phyloP scores from a whole-genome alignment of 2,329 filamentous ascomycete species.

The Alternaria sp. region DNA sequence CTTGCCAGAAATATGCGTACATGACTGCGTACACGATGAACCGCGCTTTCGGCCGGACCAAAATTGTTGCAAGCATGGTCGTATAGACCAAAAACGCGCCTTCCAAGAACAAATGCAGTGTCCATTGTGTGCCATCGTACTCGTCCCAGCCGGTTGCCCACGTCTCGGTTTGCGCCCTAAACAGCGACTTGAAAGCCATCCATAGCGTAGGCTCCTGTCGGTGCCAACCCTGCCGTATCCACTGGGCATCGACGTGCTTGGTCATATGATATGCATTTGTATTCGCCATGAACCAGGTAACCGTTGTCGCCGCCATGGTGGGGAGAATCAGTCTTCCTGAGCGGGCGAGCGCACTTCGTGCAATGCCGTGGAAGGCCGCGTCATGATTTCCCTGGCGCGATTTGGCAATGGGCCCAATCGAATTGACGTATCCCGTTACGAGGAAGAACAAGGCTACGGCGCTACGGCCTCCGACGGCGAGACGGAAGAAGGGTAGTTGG shows the following conservation, averaged over 20 bases:
- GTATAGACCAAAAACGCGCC: slow-evolving; percentile 55
- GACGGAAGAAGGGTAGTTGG: slow-evolving; percentile 67
- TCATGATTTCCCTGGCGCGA: slow-evolving; percentile 64
- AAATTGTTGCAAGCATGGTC: slow-evolving; percentile 53
- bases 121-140: slow-evolving; percentile 57
- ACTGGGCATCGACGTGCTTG: slow-evolving; percentile 66
- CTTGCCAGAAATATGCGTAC: slow-evolving; percentile 54
- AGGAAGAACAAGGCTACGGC: slow-evolving; percentile 53
- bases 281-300: slow-evolving; percentile 65
- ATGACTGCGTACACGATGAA: slow-evolving; percentile 49
- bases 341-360: slow-evolving; percentile 66
- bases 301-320: slow-evolving; percentile 62
- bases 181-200: slow-evolving; percentile 43
- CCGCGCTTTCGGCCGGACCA: slow-evolving; percentile 51
- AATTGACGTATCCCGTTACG: slow-evolving; percentile 72
- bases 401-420: slow-evolving; percentile 67
- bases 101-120: slow-evolving; percentile 54
- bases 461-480: slow-evolving; percentile 62
- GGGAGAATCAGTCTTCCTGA: slow-evolving; percentile 67
- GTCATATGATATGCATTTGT: slow-evolving; percentile 66
- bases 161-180: slow-evolving; percentile 44
- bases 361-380: slow-evolving; percentile 63
- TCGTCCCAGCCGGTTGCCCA: slow-evolving; percentile 54
- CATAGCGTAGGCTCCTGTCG: slow-evolving; percentile 47
- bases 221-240: slow-evolving; percentile 59